Evolutionary conservation across 441 rosid species (phyloP).

Genomic region (Daphne laureola): DNA sequence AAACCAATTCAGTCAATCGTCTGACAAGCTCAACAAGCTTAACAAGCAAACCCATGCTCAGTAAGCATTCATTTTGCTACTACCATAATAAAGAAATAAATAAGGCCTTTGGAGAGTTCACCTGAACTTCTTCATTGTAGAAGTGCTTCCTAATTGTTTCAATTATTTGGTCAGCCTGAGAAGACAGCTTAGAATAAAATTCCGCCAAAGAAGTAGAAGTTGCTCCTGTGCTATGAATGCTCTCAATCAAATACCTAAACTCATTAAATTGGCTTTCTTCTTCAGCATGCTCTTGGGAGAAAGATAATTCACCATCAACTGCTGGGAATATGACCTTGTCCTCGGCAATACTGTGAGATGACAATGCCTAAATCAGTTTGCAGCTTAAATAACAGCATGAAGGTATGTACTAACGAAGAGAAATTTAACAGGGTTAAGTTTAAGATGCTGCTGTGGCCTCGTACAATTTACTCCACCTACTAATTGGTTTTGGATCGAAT

Average conservation of each 20-base stretch:
- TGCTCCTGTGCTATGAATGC: slow-evolving; percentile 51
- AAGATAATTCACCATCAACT: slow-evolving; percentile 61
- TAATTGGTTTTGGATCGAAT: too few species aligned
- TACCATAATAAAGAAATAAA: too few species aligned
- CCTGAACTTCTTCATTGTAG: slow-evolving; percentile 66
- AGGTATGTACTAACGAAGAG: background rate
- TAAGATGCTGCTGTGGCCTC: too few species aligned
- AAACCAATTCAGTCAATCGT: too few species aligned
- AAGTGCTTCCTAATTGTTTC: slow-evolving; percentile 62
- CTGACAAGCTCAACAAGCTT: too few species aligned
- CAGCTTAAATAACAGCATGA: too few species aligned
- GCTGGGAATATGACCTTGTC: slow-evolving; percentile 81
- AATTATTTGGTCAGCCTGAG: slow-evolving; percentile 62
- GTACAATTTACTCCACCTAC: too few species aligned
- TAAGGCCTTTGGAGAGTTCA: slow-evolving; percentile 10
- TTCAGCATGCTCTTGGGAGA: slow-evolving; percentile 66
- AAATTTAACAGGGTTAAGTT: too few species aligned
- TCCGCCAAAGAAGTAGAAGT: slow-evolving; percentile 39
- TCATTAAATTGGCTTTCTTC: slow-evolving; percentile 56
- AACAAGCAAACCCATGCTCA: too few species aligned
- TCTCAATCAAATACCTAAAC: slow-evolving; percentile 53
- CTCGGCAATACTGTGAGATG: slow-evolving; percentile 59
- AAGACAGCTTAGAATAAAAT: slow-evolving; percentile 46
- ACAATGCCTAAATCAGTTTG: slow-evolving; percentile 3
- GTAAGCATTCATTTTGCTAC: too few species aligned